Conservation (phyloP, 768 basidiomycete genomes). For the Boletales sp. region DNA sequence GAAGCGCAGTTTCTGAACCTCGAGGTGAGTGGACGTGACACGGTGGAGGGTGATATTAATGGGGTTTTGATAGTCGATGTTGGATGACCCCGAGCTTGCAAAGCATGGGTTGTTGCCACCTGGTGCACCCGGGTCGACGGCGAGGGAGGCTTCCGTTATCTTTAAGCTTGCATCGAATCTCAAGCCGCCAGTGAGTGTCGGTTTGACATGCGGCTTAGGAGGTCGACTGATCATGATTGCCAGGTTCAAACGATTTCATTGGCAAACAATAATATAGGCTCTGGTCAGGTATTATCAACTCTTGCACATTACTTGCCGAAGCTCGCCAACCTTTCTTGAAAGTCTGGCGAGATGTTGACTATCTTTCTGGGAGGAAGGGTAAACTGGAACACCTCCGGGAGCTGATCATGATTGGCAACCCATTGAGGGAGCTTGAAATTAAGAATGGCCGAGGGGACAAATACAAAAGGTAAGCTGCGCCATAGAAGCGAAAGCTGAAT, state of each 20-base stretch:
- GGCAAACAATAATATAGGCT: constrained; percentile 69
- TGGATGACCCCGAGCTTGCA: constrained; percentile 71
- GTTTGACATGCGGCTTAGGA: background rate
- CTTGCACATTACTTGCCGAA: constrained; percentile 75
- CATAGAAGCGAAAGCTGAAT: background rate
- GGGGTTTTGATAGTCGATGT: constrained; percentile 55
- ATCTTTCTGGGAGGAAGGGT: constrained; percentile 53
- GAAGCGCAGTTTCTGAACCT: constrained; percentile 73
- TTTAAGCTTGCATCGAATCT: constrained; percentile 84
- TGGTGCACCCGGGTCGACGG: constrained; percentile 58
- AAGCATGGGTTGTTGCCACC: constrained; percentile 70
- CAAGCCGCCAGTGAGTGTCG: constrained; percentile 58
- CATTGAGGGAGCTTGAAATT: constrained; percentile 60
- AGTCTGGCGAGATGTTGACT: constrained; percentile 67
- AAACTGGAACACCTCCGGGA: constrained; percentile 66
- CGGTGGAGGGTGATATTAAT: background rate
- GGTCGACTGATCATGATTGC: background rate
- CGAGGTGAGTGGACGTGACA: constrained; percentile 52
- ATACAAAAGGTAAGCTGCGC: constrained; percentile 60
- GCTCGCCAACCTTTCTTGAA: constrained; percentile 75
- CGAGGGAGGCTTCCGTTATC: constrained; percentile 73
- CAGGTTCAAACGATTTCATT: constrained; percentile 82
- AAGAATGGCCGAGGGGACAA: constrained; percentile 53
- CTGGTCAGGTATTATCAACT: constrained; percentile 54
- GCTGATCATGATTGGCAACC: constrained; percentile 73